Conservation (phyloP, 441 rosid species). For the Aleurites moluccanus region DNA sequence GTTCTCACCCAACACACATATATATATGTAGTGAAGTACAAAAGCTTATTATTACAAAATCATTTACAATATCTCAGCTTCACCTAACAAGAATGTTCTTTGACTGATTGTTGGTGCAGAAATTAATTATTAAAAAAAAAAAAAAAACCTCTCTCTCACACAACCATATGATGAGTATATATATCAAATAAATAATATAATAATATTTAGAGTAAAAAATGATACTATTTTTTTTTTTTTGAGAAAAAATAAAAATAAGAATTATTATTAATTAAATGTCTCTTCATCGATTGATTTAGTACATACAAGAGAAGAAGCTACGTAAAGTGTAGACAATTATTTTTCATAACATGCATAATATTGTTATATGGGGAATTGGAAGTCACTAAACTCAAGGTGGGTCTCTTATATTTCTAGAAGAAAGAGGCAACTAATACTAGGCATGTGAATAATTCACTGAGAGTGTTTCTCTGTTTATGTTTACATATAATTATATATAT, state of each 20-base stretch:
- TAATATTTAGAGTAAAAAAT: no score
- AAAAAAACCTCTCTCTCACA: constrained; percentile 13
- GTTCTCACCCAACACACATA: background rate
- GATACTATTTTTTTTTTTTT: no score
- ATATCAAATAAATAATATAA: no score
- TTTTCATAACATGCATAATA: constrained; percentile 25
- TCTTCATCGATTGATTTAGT: no score
- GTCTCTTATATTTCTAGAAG: constrained; percentile 15
- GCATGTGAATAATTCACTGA: constrained; percentile 8
- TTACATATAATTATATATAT: background rate
- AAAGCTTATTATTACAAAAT: constrained; percentile 35
- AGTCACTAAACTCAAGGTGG: constrained; percentile 34
- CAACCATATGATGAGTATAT: background rate
- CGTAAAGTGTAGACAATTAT: no score
- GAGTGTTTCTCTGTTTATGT: background rate
- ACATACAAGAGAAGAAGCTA: no score
- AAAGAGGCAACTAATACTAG: constrained; percentile 13
- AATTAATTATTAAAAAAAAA: background rate
- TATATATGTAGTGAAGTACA: background rate
- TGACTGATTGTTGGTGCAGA: background rate
- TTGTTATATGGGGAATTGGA: constrained; percentile 15
- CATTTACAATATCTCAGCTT: constrained; percentile 25
- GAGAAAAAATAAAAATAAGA: no score
- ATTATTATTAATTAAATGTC: no score
- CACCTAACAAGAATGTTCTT: constrained; percentile 15